Evolutionary conservation across 305 asterid species (phyloP), one percentile per base, ranked within the genome.

Genomic region (Ajuga reptans): DNA sequence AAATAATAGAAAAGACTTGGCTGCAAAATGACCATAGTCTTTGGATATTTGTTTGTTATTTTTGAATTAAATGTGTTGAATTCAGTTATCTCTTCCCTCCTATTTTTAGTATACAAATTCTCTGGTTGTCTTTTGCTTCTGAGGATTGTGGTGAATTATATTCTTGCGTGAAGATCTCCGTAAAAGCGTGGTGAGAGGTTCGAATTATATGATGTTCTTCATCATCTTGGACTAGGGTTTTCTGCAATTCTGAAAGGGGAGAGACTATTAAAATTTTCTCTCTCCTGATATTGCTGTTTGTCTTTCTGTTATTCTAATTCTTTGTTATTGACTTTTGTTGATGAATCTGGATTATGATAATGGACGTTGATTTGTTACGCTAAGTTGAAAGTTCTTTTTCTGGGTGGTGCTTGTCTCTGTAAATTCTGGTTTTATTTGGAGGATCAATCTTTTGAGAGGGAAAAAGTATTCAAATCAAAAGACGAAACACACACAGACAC

Each of bases 241-340:
- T 45, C 64, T 18, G 64, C 42, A 53, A 72, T 68, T 68, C 4
- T 67, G 70, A 52, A 62, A 72, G 82, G 77, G 53, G 83, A 75
- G 83, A 71, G 81, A 78, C 64, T 68, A 50, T 72, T 36, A 3
- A n/a, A 12, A 10, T 17, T 42, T 56, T 63, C 74, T 70, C 75
- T 70, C 75, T 70, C 75, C 61, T n/a, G 59, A 8, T 18, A n/a
- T 10, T 10, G n/a, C 42, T 49, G 27, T 49, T 36, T 47, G 36
- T 55, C 43, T 45, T 51, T 33, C 15, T 29, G 18, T 69, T 29
- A 3, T 34, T 34, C 43, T 69, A 10, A 7, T 45, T 18, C 41
- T 17, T 54, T 14, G 45, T 34, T 31, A 9, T 5, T 9, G 47
- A 4, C 16, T 12, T 39, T 54, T 53, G 47, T 46, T 29, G 34